A percentile compares a stretch with the other conserved stretches of the same genome.
Evolutionary conservation across 805 yeast species (phyloP).

Genomic region (Pichia phayaonensis): DNA sequence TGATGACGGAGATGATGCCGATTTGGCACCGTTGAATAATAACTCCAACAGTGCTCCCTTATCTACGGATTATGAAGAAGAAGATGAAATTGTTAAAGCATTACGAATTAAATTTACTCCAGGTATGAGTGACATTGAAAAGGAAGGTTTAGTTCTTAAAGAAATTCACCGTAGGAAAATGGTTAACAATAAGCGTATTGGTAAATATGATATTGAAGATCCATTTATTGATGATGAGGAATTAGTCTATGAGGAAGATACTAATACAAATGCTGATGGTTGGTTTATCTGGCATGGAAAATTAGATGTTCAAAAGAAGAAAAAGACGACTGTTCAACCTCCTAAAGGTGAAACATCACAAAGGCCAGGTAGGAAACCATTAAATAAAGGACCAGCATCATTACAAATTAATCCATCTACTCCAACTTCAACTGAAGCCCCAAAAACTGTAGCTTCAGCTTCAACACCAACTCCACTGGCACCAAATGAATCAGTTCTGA

Average conservation of each 20-base stretch:
- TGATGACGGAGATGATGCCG: constrained; percentile 37
- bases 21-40: constrained; percentile 6
- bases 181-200: constrained; percentile 63
- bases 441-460: neutral
- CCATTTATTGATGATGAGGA: constrained; percentile 97
- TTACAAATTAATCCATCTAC: neutral
- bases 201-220: constrained; percentile 86
- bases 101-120: constrained; percentile 25
- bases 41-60: neutral
- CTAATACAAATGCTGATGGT: constrained; percentile 89
- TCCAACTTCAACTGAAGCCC: neutral
- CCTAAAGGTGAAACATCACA: constrained; percentile 8
- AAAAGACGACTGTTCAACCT: constrained; percentile 18
- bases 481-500: too few species aligned
- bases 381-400: neutral
- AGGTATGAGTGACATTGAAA: constrained; percentile 29
- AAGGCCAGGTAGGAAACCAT: neutral
- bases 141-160: constrained; percentile 24
- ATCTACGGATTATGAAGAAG: constrained; percentile 26
- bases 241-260: constrained; percentile 84
- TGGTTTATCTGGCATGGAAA: constrained; percentile 95
- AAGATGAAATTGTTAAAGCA: constrained; percentile 24
- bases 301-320: constrained; percentile 45
- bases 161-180: constrained; percentile 33
- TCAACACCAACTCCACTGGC: neutral